Percentiles rank a stretch among this genome's conserved stretches.
Evolutionary conservation across 768 basidiomycete species (phyloP).

Genomic region (Russula sp.): DNA sequence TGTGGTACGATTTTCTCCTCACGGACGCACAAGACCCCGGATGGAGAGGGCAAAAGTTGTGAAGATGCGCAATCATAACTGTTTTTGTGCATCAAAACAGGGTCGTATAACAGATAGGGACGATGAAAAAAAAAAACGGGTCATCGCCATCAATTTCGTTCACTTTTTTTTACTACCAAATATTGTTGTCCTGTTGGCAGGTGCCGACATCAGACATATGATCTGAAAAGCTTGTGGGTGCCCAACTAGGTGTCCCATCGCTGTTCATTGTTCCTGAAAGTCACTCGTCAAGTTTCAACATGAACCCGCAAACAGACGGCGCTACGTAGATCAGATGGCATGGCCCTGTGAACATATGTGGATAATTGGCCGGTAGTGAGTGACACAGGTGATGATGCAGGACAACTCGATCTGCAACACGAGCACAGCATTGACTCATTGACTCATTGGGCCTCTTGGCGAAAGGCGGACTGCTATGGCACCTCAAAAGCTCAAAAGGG

Average conservation of each 20-base stretch:
- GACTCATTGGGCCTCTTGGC: background rate
- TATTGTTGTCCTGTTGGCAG: background rate
- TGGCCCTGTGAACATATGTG: background rate
- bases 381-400: background rate
- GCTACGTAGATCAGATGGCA: conserved; percentile 11
- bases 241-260: background rate
- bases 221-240: background rate
- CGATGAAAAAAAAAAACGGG: background rate
- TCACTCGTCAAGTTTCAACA: background rate
- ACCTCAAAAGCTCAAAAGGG: too few species aligned
- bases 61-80: background rate
- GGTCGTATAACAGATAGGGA: background rate
- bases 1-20: conserved; percentile 85
- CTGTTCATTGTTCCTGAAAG: background rate
- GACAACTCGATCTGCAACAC: background rate
- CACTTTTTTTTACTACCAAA: background rate
- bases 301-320: background rate
- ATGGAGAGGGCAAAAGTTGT: conserved; percentile 47
- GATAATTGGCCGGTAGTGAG: conserved; percentile 1
- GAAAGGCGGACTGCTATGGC: background rate
- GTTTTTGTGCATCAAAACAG: background rate
- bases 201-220: background rate
- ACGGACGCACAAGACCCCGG: conserved; percentile 64
- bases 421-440: background rate
- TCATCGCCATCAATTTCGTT: too few species aligned